These are phyloP conservation scores for Neoscytalidium dimidiatum DNA, from an alignment of 2,329 filamentous ascomycete genomes.

Conservation along the genomic window DNA sequence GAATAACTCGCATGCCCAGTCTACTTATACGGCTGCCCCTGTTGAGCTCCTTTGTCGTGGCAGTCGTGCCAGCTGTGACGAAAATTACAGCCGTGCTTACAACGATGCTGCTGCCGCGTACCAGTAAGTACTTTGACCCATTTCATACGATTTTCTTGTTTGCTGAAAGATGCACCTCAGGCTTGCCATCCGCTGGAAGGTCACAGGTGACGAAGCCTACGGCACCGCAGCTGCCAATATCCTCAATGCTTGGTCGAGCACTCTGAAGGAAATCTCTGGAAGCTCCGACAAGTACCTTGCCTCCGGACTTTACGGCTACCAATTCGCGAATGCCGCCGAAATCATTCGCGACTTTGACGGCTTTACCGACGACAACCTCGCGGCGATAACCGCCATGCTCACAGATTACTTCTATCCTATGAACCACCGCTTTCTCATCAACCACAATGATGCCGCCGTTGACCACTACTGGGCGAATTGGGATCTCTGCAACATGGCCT, in stretches of 20 bases:
- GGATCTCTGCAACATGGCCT: constrained; percentile 49
- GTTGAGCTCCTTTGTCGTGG: constrained; percentile 40
- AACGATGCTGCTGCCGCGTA: constrained; percentile 42
- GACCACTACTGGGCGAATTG: constrained; percentile 48
- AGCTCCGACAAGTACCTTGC: constrained; percentile 43
- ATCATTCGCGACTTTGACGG: constrained; percentile 39
- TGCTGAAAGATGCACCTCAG: neutral
- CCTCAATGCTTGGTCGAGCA: constrained; percentile 42
- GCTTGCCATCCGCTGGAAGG: constrained; percentile 44
- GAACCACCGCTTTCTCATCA: constrained; percentile 41
- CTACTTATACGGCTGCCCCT: constrained; percentile 32
- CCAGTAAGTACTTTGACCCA: neutral
- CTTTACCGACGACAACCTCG: constrained; percentile 32
- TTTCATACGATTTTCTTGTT: no score
- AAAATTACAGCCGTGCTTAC: constrained; percentile 37
- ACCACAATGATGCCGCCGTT: constrained; percentile 38
- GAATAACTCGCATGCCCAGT: constrained; percentile 29
- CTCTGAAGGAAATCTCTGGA: constrained; percentile 36
- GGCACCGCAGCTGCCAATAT: constrained; percentile 41
- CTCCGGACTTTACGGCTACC: constrained; percentile 48
- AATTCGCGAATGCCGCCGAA: constrained; percentile 51
- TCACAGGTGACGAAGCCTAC: constrained; percentile 39
- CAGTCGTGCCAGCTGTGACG: constrained; percentile 25
- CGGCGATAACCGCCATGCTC: constrained; percentile 35
- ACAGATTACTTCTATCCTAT: constrained; percentile 41